Evolutionary conservation across 2,329 filamentous ascomycete genomes (phyloP).

Genomic region (Colletotrichum sp.): DNA sequence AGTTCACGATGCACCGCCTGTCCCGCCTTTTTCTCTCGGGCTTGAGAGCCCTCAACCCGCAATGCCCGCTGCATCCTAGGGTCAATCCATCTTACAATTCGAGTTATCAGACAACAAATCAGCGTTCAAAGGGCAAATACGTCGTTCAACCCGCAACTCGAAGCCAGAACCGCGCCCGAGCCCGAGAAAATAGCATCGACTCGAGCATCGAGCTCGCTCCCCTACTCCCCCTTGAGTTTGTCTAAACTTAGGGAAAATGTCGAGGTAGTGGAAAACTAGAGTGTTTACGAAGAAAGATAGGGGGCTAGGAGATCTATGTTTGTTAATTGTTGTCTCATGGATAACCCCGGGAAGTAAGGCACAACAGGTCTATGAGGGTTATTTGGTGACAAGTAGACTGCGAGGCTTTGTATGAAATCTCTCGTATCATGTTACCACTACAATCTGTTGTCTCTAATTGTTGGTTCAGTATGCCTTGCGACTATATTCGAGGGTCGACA

Average conservation of each 20-base stretch:
- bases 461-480: no score
- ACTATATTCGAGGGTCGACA: no score
- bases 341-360: no score
- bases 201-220: background rate
- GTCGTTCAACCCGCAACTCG: background rate
- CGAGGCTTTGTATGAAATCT: no score
- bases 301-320: background rate
- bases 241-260: accelerated
- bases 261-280: background rate
- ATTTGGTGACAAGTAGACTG: no score
- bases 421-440: no score
- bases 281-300: no score
- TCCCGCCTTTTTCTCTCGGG: background rate
- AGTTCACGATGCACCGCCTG: background rate
- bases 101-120: background rate
- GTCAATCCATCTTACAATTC: background rate
- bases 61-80: background rate
- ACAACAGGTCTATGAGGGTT: no score
- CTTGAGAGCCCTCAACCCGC: background rate
- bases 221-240: background rate
- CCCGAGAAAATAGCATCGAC: background rate
- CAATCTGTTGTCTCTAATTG: no score
- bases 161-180: background rate
- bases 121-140: accelerated
- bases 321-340: no score